Percentiles rank a stretch among this genome's conserved stretches.
Evolutionary conservation across 2,329 filamentous ascomycete genomes (phyloP).

Genomic region (Aspergillus pseudonomiae): DNA sequence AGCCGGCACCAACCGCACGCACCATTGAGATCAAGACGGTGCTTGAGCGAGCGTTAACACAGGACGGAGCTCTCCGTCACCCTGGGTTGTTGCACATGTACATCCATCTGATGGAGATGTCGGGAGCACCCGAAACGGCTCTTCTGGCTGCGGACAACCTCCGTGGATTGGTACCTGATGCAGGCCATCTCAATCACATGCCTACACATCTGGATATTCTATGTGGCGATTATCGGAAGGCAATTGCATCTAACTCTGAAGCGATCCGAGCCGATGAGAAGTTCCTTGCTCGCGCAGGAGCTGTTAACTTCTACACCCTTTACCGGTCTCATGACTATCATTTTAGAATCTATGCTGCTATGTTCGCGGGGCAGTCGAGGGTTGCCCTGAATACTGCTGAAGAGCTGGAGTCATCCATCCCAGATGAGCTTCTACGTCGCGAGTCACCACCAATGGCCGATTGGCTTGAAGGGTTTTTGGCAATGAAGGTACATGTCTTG

Average conservation of each 20-base stretch:
- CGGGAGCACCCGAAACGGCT: constrained; percentile 64
- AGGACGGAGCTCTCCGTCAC: constrained; percentile 57
- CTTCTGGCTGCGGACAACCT: constrained; percentile 63
- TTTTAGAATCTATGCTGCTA: constrained; percentile 74
- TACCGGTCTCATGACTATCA: constrained; percentile 77
- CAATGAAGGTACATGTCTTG: constrained; percentile 68
- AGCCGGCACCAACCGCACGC: constrained; percentile 57
- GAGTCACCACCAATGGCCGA: constrained; percentile 75
- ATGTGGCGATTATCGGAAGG: constrained; percentile 69
- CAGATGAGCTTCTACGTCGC: constrained; percentile 65
- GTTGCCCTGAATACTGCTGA: constrained; percentile 64
- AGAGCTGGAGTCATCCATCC: constrained; percentile 63
- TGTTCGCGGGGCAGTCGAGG: constrained; percentile 70
- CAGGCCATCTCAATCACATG: constrained; percentile 75
- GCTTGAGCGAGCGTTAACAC: constrained; percentile 61
- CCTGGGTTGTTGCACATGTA: constrained; percentile 75
- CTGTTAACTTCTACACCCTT: constrained; percentile 72
- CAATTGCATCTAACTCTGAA: constrained; percentile 67
- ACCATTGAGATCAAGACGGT: constrained; percentile 62
- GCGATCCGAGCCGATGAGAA: constrained; percentile 71
- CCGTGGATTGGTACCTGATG: constrained; percentile 67
- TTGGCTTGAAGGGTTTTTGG: constrained; percentile 73
- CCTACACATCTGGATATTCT: constrained; percentile 76
- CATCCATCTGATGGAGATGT: constrained; percentile 81
- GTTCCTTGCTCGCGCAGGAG: constrained; percentile 62